Conservation (phyloP, 129 eudicot species). For the Glebionis coronaria region DNA sequence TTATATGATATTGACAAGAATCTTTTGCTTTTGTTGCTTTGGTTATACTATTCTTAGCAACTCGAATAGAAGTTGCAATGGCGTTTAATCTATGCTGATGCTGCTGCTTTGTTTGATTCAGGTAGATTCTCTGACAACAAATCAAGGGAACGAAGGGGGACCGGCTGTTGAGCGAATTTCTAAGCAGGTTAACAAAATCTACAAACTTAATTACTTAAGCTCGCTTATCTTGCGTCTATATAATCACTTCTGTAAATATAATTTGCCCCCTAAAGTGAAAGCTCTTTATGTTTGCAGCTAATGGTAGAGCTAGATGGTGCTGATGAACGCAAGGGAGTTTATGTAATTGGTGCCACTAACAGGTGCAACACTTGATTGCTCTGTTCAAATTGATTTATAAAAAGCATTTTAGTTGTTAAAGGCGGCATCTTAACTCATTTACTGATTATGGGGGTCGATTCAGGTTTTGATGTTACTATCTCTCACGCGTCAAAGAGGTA, state of each 20-base stretch:
- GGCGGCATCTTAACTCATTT: too few relatives aligned
- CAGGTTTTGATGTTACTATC: too few relatives aligned
- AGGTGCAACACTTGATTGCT: slow-evolving; percentile 37
- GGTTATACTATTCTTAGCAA: slow-evolving; percentile 1
- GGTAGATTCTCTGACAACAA: slow-evolving; percentile 73
- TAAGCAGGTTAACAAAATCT: slow-evolving; percentile 49
- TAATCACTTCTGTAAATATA: too few relatives aligned
- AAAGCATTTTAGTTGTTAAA: too few relatives aligned
- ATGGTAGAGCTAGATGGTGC: slow-evolving; percentile 78
- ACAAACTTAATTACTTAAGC: slow-evolving; percentile 2
- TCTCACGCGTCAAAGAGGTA: too few relatives aligned
- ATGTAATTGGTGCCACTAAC: slow-evolving; percentile 82
- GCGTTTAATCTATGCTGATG: slow-evolving; percentile 41
- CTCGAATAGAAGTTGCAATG: not conserved
- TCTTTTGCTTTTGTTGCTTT: not conserved
- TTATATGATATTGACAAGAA: not conserved
- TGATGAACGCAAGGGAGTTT: slow-evolving; percentile 72
- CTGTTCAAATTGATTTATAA: not conserved
- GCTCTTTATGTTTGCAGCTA: slow-evolving; percentile 45
- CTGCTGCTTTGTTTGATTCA: slow-evolving; percentile 33
- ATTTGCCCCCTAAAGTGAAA: not conserved
- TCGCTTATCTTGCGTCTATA: not conserved
- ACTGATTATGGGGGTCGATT: too few relatives aligned
- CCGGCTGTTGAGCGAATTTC: slow-evolving; percentile 63
- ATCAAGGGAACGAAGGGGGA: slow-evolving; percentile 75